A percentile compares a stretch with the other conserved stretches of the same genome.
phyloP scores from a whole-genome alignment of 345 rosid genomes.

The Geranium rotundifolium region DNA sequence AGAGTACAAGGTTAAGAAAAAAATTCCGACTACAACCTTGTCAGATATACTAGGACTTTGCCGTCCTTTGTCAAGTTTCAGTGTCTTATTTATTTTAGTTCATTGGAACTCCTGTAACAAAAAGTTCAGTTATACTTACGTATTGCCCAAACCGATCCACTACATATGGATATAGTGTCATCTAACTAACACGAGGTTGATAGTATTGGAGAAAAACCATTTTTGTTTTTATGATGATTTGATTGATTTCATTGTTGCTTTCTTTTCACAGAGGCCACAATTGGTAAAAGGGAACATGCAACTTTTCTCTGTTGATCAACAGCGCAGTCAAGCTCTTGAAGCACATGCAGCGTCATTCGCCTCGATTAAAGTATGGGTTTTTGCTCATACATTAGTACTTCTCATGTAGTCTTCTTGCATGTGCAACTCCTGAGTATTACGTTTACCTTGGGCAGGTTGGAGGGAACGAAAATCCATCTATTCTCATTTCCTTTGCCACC shows the following conservation, averaged over 20 bases:
- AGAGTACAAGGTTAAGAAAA: too few relatives aligned
- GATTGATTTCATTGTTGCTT: neutral
- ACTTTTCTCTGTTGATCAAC: conserved; percentile 90
- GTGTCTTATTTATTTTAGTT: neutral
- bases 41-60: too few relatives aligned
- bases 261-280: conserved; percentile 57
- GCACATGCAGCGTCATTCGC: conserved; percentile 92
- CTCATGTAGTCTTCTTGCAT: neutral
- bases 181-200: too few relatives aligned
- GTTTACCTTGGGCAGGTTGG: conserved; percentile 42
- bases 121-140: neutral
- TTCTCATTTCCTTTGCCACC: conserved; percentile 82
- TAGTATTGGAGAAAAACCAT: neutral
- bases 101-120: neutral
- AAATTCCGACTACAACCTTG: too few relatives aligned
- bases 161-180: too few relatives aligned
- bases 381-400: conserved; percentile 1
- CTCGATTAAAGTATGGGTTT: conserved; percentile 39
- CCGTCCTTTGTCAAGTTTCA: neutral
- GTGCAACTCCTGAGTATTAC: neutral
- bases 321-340: conserved; percentile 83
- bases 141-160: conserved; percentile 19
- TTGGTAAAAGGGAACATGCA: conserved; percentile 93
- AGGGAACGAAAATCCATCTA: conserved; percentile 92
- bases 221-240: neutral